Evolutionary conservation across 2,329 filamentous ascomycete genomes (phyloP).

Genomic region (Fusarium camptoceras): DNA sequence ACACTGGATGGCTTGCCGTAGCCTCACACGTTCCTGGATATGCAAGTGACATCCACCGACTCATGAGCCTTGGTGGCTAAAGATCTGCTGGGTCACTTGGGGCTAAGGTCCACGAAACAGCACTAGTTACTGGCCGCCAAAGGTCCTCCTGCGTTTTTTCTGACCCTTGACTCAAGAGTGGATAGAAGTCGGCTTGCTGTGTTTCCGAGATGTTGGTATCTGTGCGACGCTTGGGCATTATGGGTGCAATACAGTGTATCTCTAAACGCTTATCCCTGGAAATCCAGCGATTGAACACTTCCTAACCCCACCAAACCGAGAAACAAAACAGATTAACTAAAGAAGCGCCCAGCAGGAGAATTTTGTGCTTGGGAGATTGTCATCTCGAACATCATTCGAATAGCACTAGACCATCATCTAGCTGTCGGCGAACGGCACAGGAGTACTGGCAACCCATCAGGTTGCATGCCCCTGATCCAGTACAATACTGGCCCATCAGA

Average conservation of each 20-base stretch:
- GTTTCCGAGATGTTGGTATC: conserved; percentile 48
- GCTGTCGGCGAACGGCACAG: conserved; percentile 3
- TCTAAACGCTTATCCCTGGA: conserved; percentile 4
- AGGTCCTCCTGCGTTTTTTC: conserved; percentile 25
- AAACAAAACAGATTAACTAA: conserved; percentile 8
- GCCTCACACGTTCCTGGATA: conserved; percentile 49
- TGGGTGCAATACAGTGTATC: conserved; percentile 10
- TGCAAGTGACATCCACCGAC: conserved; percentile 46
- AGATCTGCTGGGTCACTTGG: conserved; percentile 36
- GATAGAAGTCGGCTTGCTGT: conserved; percentile 42
- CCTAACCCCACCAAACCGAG: neutral
- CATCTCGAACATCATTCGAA: neutral
- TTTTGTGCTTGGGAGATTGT: neutral
- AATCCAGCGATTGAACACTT: conserved; percentile 7
- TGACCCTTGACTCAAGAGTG: conserved; percentile 38
- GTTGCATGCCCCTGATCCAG: conserved; percentile 5
- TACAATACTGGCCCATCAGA: conserved; percentile 19
- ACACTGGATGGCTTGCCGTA: conserved; percentile 48
- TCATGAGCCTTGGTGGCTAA: conserved; percentile 40
- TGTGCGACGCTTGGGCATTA: conserved; percentile 27
- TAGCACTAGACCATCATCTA: neutral
- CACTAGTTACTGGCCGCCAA: conserved; percentile 36
- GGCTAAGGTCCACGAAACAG: conserved; percentile 36
- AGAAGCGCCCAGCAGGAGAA: conserved; percentile 7
- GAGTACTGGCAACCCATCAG: conserved; percentile 12